Percentiles rank a stretch among this genome's conserved stretches.
Conservation (phyloP, 2,329 filamentous ascomycete genomes). For the Colletotrichum cordylinicola region DNA sequence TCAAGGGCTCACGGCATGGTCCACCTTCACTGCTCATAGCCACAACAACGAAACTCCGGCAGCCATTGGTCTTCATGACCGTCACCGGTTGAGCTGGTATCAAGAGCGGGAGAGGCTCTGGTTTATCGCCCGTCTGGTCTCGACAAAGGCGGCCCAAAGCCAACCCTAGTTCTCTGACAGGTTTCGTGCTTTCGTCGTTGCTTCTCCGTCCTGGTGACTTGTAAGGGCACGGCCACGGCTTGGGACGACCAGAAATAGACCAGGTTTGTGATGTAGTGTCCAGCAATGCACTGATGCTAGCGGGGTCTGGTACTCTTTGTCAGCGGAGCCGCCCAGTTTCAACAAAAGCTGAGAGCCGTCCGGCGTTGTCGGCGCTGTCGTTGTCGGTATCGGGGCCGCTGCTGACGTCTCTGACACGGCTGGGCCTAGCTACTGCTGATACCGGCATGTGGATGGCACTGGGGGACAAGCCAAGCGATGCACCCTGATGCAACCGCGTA, state of each 20-base stretch:
- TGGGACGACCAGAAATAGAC: slow-evolving; percentile 8
- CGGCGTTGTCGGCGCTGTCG: background rate
- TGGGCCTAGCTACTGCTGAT: background rate
- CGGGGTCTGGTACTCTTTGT: background rate
- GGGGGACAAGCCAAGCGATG: background rate
- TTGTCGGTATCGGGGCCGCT: background rate
- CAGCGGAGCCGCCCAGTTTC: background rate
- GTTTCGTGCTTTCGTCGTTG: slow-evolving; percentile 47
- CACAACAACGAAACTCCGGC: background rate
- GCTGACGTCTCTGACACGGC: background rate
- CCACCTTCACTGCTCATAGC: background rate
- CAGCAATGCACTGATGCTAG: background rate
- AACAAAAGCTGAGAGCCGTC: background rate
- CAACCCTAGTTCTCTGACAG: slow-evolving; percentile 71
- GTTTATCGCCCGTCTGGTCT: background rate
- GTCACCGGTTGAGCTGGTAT: background rate
- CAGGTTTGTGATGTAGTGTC: background rate
- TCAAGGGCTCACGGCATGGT: background rate
- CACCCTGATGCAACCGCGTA: background rate
- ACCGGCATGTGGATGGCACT: background rate
- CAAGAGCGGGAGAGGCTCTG: background rate
- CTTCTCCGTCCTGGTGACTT: background rate
- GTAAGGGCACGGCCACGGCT: background rate
- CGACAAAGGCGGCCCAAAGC: slow-evolving; percentile 64
- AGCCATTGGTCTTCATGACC: background rate